Evolutionary conservation across 495 filamentous ascomycete species (phyloP), one percentile per base, ranked within the genome.

Genomic region (Bacidia rubella): DNA sequence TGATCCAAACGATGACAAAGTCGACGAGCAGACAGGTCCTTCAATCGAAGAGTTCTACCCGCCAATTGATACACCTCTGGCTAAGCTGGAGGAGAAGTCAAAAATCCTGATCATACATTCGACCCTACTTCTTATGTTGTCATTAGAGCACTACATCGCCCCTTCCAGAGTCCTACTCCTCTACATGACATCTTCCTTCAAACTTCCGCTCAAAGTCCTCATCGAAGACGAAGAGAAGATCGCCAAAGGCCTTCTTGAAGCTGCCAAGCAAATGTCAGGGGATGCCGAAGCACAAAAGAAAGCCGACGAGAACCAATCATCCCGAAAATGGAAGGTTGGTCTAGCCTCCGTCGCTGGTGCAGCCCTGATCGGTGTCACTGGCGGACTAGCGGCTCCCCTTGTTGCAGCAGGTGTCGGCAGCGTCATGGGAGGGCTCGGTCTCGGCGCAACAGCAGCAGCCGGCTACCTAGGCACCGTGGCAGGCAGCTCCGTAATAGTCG

Each of bases 391-490:
- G 3, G 84, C 86, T 2, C 85, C 92, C 0, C 68, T 97, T 1
- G 77, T 89, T 12, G 86, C 83, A 3, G 89, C 86, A 10, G 85
- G 87, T 0, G 73, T 96, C 41, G 89, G 90, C 29, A 81, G 81
- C 0, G 74, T 94, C 0, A 81, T 90, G 73, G 86, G 86, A 19
- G 86, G 84, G 3, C 62, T 89, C 4, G 87, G 90, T 5, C 72
- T 96, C 0, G 87, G 85, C 15, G 78, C 82, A 11, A 85, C 83
- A 24, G 83, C 83, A 1, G 84, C 86, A 21, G 87, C 88, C 11
- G 78, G 80, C 7, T 81, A 94, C 51, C 68, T 98, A 0, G 92
- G 88, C 12, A 71, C 80, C 12, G 64, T 96, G 49, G 85, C 87
- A 11, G 77, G 85, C 22, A 94, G 81, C 57, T 75, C 77, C 4